Percentiles rank a stretch among this genome's conserved stretches.
phyloP scores from a whole-genome alignment of 2,329 filamentous ascomycete species.

The Lasiodiplodia citricola region DNA sequence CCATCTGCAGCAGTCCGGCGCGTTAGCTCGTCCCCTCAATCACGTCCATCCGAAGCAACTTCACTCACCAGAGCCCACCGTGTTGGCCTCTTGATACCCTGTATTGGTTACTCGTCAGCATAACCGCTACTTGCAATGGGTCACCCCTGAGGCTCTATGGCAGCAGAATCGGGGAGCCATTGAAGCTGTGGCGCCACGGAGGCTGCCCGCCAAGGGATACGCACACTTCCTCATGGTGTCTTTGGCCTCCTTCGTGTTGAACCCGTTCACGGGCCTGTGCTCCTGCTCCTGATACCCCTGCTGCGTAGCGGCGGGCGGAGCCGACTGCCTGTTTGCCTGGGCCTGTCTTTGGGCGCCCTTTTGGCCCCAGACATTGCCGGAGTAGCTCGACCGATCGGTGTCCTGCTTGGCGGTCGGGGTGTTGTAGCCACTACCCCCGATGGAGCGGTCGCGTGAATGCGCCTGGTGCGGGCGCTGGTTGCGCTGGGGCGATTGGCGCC shows the following conservation, averaged over 20 bases:
- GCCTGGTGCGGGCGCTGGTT: constrained; percentile 22
- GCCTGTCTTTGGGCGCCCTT: constrained; percentile 34
- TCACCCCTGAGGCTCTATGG: constrained; percentile 30
- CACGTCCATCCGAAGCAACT: background rate
- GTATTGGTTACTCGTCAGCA: background rate
- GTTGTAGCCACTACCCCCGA: constrained; percentile 35
- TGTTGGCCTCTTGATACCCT: constrained; percentile 29
- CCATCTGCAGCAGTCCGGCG: constrained; percentile 3
- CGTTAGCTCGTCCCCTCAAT: constrained; percentile 32
- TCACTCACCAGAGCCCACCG: constrained; percentile 15
- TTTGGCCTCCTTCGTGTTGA: constrained; percentile 52
- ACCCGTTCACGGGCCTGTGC: constrained; percentile 46
- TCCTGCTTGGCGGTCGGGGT: constrained; percentile 42
- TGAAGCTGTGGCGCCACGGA: constrained; percentile 32
- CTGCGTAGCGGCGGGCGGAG: constrained; percentile 27
- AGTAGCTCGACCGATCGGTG: constrained; percentile 37
- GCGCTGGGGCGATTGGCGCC: constrained; percentile 31
- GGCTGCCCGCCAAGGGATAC: constrained; percentile 25
- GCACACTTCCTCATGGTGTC: constrained; percentile 49
- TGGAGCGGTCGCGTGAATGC: constrained; percentile 33
- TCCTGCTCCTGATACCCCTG: constrained; percentile 32
- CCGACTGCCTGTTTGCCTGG: constrained; percentile 29
- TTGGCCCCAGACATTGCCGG: constrained; percentile 43
- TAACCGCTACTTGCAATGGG: background rate
- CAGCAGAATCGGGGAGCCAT: background rate